phyloP scores from a whole-genome alignment of 441 rosid genomes.

The Rhodomyrtus psidioides region DNA sequence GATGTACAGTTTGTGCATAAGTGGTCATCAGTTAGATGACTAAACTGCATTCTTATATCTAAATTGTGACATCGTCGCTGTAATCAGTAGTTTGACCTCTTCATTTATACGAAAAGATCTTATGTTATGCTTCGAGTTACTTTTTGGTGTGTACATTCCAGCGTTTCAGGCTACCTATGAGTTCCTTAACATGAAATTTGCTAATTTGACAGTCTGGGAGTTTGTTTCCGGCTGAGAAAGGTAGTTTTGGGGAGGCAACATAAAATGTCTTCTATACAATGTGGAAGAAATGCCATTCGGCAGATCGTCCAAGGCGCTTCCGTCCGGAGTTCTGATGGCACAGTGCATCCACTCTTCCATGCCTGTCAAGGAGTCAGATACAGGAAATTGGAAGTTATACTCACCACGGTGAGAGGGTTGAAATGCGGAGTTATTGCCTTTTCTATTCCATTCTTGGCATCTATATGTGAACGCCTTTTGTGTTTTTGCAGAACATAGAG shows the following conservation, averaged over 20 bases:
- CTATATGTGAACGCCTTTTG: not conserved
- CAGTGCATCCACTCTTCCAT: constrained; percentile 42
- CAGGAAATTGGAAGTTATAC: constrained; percentile 69
- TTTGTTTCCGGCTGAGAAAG: too few species aligned
- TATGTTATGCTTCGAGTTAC: not conserved
- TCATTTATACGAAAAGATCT: accelerated
- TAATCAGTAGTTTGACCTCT: not conserved
- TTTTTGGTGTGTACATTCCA: not conserved
- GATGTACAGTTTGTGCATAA: not conserved
- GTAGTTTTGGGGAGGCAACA: not conserved
- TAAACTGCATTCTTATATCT: not conserved
- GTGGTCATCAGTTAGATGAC: not conserved
- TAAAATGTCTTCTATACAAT: constrained; percentile 3
- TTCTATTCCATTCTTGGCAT: not conserved
- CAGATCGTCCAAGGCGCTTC: constrained; percentile 27
- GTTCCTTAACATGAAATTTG: not conserved
- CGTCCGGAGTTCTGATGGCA: constrained; percentile 22
- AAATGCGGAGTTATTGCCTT: not conserved
- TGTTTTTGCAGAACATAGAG: constrained; percentile 49
- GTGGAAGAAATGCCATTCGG: constrained; percentile 40
- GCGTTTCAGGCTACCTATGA: not conserved
- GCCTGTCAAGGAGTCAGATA: constrained; percentile 70
- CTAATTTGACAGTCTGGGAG: too few species aligned
- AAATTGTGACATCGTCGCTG: not conserved
- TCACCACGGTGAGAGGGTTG: constrained; percentile 48